A percentile compares a stretch with the other conserved stretches of the same genome.
Evolutionary conservation across 1,139 yeast species (phyloP).

Genomic region (Hansenula lynferdii): DNA sequence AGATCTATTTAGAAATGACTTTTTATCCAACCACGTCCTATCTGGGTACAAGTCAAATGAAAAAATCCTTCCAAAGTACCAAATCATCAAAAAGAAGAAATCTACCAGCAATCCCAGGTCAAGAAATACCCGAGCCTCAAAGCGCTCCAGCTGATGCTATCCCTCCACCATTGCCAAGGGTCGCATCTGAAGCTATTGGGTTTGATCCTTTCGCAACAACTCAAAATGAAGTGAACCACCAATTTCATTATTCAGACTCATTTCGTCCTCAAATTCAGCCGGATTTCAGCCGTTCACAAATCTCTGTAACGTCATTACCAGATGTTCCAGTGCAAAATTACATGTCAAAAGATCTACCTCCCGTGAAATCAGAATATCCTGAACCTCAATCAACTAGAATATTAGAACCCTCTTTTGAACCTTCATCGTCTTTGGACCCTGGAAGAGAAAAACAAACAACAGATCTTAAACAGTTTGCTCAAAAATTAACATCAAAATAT

Average conservation of each 20-base stretch:
- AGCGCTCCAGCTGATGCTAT: conserved; percentile 6
- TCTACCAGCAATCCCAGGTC: conserved; percentile 33
- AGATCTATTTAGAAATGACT: conserved; percentile 85
- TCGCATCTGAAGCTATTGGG: conserved; percentile 1
- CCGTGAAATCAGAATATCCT: not conserved
- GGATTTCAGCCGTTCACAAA: conserved; percentile 9
- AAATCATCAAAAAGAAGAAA: conserved; percentile 28
- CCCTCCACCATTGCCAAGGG: conserved; percentile 24
- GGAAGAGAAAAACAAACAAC: conserved; percentile 1
- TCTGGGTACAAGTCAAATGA: conserved; percentile 6
- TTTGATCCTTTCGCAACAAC: not conserved
- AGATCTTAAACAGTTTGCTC: conserved; percentile 12
- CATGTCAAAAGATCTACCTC: conserved; percentile 2
- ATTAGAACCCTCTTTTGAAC: not conserved
- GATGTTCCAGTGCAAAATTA: conserved; percentile 15
- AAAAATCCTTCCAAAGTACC: conserved; percentile 5
- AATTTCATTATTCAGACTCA: conserved; percentile 3
- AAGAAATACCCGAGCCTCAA: conserved; percentile 13
- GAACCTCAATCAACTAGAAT: not conserved
- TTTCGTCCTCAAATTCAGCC: conserved; percentile 3
- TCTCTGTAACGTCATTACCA: conserved; percentile 17
- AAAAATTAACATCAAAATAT: conserved; percentile 12
- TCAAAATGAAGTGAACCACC: not conserved
- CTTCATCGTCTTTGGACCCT: conserved; percentile 1
- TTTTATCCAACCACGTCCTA: conserved; percentile 63